These are phyloP conservation scores for Ceratocystiopsis sp. DNA, from an alignment of 2,329 filamentous ascomycete genomes.

Conservation along the genomic window DNA sequence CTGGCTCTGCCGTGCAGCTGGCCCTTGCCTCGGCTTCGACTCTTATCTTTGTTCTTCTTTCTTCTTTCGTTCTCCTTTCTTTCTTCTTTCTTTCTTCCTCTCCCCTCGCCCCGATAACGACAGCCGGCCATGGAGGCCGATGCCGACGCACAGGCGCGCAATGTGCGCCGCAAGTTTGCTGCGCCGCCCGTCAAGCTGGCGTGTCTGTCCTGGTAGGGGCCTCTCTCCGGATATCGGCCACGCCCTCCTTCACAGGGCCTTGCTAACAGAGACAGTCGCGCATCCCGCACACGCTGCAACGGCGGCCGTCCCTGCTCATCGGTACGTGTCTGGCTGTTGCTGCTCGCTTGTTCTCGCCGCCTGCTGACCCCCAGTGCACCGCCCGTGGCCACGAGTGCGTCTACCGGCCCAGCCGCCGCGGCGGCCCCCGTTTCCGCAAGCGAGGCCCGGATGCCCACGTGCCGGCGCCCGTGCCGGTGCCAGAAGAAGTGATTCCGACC, in stretches of 20 bases:
- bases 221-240: no score
- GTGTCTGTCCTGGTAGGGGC: slow-evolving; percentile 32
- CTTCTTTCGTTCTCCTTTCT: background rate
- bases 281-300: slow-evolving; percentile 11
- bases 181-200: slow-evolving; percentile 32
- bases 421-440: slow-evolving; percentile 25
- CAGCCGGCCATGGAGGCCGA: slow-evolving; percentile 5
- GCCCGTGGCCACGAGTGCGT: slow-evolving; percentile 23
- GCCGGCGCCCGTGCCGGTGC: no score
- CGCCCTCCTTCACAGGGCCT: no score
- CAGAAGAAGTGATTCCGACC: slow-evolving; percentile 9
- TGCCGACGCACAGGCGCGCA: slow-evolving; percentile 2
- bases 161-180: slow-evolving; percentile 20
- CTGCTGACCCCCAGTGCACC: slow-evolving; percentile 16
- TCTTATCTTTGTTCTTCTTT: background rate
- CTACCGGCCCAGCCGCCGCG: slow-evolving; percentile 26
- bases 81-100: background rate
- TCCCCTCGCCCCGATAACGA: background rate
- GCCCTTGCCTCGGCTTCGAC: no score
- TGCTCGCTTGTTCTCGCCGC: no score
- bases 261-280: slow-evolving; percentile 20
- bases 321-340: slow-evolving; percentile 1
- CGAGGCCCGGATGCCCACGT: slow-evolving; percentile 12
- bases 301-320: slow-evolving; percentile 10
- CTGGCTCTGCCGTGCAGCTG: no score